Base-by-base conservation (phyloP, 1,284 basidiomycete genomes). In the Calocybe gambosa region DNA sequence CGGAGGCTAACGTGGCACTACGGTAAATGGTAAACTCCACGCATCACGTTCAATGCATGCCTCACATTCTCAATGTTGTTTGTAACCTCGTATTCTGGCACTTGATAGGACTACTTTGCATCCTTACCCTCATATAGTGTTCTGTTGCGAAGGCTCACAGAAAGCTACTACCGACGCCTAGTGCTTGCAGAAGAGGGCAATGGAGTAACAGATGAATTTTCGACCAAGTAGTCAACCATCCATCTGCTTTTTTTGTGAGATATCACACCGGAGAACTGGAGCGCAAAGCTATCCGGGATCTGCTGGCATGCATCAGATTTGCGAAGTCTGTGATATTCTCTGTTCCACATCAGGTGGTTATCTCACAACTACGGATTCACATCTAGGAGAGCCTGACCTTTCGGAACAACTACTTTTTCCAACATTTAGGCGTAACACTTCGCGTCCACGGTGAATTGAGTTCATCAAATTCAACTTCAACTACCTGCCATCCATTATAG, bases 401-500 rank as follows among this genome's bases (percentile, higher is more conserved):
- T 21, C 13, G 13, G 18, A 42, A 13, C 40, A 28, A 28, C 26
- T 18, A 31, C 18, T 42, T 42, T 42, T n/a, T 42, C 40, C 40
- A 33, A 42, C 19, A 34, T 31, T 42, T 42, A 33, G 18, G 31
- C 40, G 40, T 13, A 19, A 40, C 9, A 19, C 19, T 15, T 28
- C 13, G 15, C 5, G n/a, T 19, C 25, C 5, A 29, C 15, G 2
- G 39, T 39, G 21, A 2, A 13, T 21, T 9, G 7, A 13, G 13
- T 40, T 40, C 7, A 40, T 40, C 39, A 18, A 40, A 28, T 28
- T 40, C 29, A 34, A 21, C 40, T 34, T 19, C 15, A 41, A 26
- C 9, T 26, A 9, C 25, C 25, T 33, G 3, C 6, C 28, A 3
- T 42, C n/a, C n/a, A 18, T 20, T 10, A 15, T 18, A 33, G 18